These are phyloP conservation scores for Talaromyces liani DNA, from an alignment of 495 filamentous ascomycete species.

Conservation along the genomic window DNA sequence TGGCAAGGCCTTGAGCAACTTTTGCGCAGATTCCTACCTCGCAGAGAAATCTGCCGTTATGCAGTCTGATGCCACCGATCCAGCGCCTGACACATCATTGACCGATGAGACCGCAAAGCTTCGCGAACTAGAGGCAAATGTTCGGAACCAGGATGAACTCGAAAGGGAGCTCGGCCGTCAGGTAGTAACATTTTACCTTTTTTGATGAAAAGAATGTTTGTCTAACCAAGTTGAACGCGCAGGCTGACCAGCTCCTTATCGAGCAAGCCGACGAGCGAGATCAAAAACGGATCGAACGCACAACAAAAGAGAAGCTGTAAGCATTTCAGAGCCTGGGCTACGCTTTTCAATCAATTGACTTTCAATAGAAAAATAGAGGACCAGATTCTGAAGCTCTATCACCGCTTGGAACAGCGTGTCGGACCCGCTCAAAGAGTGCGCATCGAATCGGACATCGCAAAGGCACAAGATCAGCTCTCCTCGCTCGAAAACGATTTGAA, in stretches of 20 bases:
- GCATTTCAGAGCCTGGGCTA: background rate
- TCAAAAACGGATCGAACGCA: constrained; percentile 75
- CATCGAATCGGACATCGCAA: constrained; percentile 54
- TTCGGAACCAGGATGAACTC: constrained; percentile 79
- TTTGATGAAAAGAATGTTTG: background rate
- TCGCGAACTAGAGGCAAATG: constrained; percentile 58
- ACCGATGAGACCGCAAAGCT: constrained; percentile 53
- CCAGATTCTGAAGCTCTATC: constrained; percentile 41
- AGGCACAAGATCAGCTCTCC: constrained; percentile 53
- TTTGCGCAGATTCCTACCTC: background rate
- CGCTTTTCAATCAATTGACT: constrained; percentile 3
- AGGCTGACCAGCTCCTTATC: constrained; percentile 70
- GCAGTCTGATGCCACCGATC: background rate
- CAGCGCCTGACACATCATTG: background rate
- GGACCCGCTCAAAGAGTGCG: constrained; percentile 40
- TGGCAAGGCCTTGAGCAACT: background rate
- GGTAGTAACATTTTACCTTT: constrained; percentile 18
- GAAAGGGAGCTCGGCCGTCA: constrained; percentile 62
- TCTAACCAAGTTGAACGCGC: constrained; percentile 7
- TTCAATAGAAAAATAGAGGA: constrained; percentile 33
- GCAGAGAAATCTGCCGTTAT: background rate
- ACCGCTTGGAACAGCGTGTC: constrained; percentile 41
- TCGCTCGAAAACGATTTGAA: constrained; percentile 59
- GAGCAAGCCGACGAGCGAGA: constrained; percentile 86
- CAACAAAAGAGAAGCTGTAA: constrained; percentile 52